Evolutionary conservation across 768 basidiomycete species (phyloP).

Genomic region (Xanthoconium stramineum): DNA sequence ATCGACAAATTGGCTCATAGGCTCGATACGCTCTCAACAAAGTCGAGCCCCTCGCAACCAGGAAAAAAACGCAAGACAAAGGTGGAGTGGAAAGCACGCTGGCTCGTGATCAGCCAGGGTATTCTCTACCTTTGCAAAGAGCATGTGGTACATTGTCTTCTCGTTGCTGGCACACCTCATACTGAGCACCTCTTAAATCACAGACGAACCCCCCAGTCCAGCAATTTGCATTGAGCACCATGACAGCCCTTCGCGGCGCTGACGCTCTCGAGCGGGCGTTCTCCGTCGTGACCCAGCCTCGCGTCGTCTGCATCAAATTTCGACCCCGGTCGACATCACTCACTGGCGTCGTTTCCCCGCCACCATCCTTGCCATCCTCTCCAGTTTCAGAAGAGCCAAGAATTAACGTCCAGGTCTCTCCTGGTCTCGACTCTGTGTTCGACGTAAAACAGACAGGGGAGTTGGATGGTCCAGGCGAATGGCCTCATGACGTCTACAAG

Average conservation of each 20-base stretch:
- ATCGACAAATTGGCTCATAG: slow-evolving; percentile 13
- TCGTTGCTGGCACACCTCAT: not conserved
- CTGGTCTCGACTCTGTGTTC: not conserved
- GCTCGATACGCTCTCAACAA: slow-evolving; percentile 9
- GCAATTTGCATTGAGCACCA: slow-evolving; percentile 36
- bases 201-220: slow-evolving; percentile 42
- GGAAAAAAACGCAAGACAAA: slow-evolving; percentile 34
- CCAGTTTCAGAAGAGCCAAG: slow-evolving; percentile 16
- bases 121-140: slow-evolving; percentile 52
- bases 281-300: slow-evolving; percentile 20
- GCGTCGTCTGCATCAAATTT: slow-evolving; percentile 44
- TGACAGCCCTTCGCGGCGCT: slow-evolving; percentile 43
- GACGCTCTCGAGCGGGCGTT: slow-evolving; percentile 39
- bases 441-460: slow-evolving; percentile 7
- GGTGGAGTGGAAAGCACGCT: slow-evolving; percentile 61
- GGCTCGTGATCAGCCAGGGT: slow-evolving; percentile 60
- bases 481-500: not conserved
- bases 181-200: slow-evolving; percentile 1
- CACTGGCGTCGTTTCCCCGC: slow-evolving; percentile 12
- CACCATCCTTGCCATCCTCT: slow-evolving; percentile 24
- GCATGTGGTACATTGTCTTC: slow-evolving; percentile 41
- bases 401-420: slow-evolving; percentile 1
- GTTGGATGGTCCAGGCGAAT: not conserved
- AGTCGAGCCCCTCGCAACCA: slow-evolving; percentile 3
- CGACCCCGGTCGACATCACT: not conserved